Evolutionary conservation across 2,329 filamentous ascomycete species (phyloP), one percentile per base, ranked within the genome.

Genomic region (Pseudocercospora crystallina): DNA sequence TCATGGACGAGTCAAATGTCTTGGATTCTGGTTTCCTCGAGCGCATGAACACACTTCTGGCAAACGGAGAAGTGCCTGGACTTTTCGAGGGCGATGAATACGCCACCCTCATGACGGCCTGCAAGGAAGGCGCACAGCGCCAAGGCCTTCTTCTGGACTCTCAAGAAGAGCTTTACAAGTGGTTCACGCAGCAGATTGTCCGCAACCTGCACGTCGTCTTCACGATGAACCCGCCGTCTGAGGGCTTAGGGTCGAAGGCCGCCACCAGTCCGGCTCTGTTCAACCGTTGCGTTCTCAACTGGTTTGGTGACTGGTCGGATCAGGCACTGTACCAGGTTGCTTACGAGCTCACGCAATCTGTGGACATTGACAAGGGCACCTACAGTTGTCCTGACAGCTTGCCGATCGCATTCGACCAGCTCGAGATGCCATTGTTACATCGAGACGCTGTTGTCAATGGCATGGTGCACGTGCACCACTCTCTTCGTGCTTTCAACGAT

Each of bases 231-330:
- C 94, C 94, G 11, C 95, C 94, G 0, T 90, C 96, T 67, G 94
- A 94, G 62, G 92, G 94, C 0, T 76, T 99, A 8, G 94, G 89
- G 1, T 96, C 90, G 30, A 97, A 96, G 76, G 94, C 94, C 49
- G 95, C 94, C 26, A 99, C 95, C 2, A 96, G 90, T 80, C 94
- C 94, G 53, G 94, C 94, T 35, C 75, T 99, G 65, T 99, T 99
- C 86, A 99, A 99, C 77, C 87, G 94, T 80, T 99, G 94, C 68
- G 94, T 99, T 42, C 85, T 99, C 62, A 99, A 99, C 74, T 99
- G 94, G 94, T 96, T 99, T 69, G 94, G 94, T 59, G 94, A 99
- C 73, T 99, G 94, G 94, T 99, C 94, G 45, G 94, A 99, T 70
- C 94, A 99, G 74, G 95, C 94, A 33, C 81, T 99, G 14, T 99